phyloP scores from a whole-genome alignment of 1,284 basidiomycete species.

The Butyriboletus appendiculatus region DNA sequence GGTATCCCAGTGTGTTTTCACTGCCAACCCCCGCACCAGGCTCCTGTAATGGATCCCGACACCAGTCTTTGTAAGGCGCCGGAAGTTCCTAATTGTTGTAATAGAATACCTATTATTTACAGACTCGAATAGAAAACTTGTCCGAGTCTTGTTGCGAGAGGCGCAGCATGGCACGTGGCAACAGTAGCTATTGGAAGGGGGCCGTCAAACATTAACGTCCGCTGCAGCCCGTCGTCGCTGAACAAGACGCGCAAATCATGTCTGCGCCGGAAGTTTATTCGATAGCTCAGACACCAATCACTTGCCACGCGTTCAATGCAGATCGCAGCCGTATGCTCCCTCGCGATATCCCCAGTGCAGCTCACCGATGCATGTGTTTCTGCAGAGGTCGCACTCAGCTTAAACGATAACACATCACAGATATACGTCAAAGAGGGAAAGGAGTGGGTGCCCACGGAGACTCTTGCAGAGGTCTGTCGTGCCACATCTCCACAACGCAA shows the following conservation, averaged over 20 bases:
- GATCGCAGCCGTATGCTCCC: slow-evolving; percentile 77
- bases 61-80: too few species aligned
- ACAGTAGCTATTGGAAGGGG: background rate
- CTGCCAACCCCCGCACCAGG: too few species aligned
- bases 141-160: too few species aligned
- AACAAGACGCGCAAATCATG: slow-evolving; percentile 46
- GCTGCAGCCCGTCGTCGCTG: background rate
- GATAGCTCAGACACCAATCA: slow-evolving; percentile 83
- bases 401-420: slow-evolving; percentile 89
- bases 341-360: background rate
- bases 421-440: slow-evolving; percentile 72
- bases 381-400: slow-evolving; percentile 89
- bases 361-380: slow-evolving; percentile 13
- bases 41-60: too few species aligned
- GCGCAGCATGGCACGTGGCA: slow-evolving; percentile 6
- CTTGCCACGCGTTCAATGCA: slow-evolving; percentile 90
- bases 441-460: slow-evolving; percentile 80
- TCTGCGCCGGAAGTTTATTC: slow-evolving; percentile 74
- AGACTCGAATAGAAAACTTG: too few species aligned
- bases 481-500: background rate
- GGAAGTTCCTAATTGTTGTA: too few species aligned
- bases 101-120: too few species aligned
- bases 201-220: background rate
- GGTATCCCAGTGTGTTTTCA: too few species aligned
- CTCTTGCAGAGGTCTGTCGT: slow-evolving; percentile 77